Percentiles rank a stretch among this genome's conserved stretches.
These are phyloP conservation scores for Exophiala viscosa DNA, from an alignment of 2,329 filamentous ascomycete genomes.

Conservation along the genomic window DNA sequence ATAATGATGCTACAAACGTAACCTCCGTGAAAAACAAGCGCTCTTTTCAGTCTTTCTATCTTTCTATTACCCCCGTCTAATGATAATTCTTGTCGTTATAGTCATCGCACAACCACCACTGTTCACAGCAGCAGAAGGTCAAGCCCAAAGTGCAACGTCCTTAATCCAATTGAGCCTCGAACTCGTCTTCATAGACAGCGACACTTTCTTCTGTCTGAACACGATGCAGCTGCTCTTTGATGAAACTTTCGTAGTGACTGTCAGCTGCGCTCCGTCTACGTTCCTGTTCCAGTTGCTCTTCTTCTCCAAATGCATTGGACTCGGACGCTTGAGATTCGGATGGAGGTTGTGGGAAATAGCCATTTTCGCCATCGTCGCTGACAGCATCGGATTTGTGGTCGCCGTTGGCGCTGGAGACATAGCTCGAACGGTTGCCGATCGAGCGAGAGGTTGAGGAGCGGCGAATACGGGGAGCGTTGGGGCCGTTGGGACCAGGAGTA, in stretches of 20 bases:
- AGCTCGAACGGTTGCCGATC: conserved; percentile 76
- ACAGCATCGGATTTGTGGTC: conserved; percentile 52
- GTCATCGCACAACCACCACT: too few relatives aligned
- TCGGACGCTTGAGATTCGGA: conserved; percentile 9
- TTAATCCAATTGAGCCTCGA: conserved; percentile 55
- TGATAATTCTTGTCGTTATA: neutral
- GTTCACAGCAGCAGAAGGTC: neutral
- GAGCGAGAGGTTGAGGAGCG: conserved; percentile 64
- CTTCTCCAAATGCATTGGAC: conserved; percentile 24
- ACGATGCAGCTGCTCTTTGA: conserved; percentile 72
- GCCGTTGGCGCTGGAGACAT: conserved; percentile 22
- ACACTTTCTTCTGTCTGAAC: conserved; percentile 56
- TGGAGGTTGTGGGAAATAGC: conserved; percentile 26
- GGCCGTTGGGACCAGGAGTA: conserved; percentile 16
- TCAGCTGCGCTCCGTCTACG: conserved; percentile 53
- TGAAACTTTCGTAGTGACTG: conserved; percentile 73
- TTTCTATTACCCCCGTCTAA: neutral
- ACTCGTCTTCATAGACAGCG: conserved; percentile 57
- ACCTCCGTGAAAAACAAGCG: neutral
- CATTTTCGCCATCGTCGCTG: conserved; percentile 41
- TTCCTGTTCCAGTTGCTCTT: conserved; percentile 31
- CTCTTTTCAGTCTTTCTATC: neutral
- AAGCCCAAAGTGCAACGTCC: neutral
- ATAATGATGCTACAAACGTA: too few relatives aligned
- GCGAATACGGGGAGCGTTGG: conserved; percentile 39